Base-by-base conservation (phyloP, 2,329 filamentous ascomycete genomes). In the Rutstroemia sp. region DNA sequence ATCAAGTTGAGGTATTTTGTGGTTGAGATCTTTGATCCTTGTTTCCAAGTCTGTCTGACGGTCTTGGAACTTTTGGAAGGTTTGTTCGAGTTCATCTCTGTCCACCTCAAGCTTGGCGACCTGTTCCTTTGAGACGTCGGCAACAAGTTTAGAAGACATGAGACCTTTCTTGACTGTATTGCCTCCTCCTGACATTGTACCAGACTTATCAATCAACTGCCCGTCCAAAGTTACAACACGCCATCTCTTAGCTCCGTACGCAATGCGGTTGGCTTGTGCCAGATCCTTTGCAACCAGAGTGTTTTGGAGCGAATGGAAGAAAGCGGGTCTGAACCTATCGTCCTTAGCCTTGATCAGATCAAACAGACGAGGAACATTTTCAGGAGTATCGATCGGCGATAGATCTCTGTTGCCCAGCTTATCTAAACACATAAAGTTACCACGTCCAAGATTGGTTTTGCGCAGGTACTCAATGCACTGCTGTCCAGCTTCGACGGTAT, bases 181-280 rank as follows among this genome's bases (percentile, higher is more conserved):
- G 56, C 94, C 94, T 78, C 94, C 94, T 76, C 94, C 94, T 57
- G 89, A 96, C 94, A 99, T 97, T 38, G 94, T 97, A 78, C 94
- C 94, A 1, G 92, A 96, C 70, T 95, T 95, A 74, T 99, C 94
- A 63, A 99, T 97, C 52, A 99, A 80, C 71, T 96, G 92, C 49
- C 94, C 94, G 59, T 92, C 90, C 2, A 99, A 81, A 0, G 94
- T 99, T 42, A 99, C 94, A 3, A 99, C 94, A 62, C 94, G 86
- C 94, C 94, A 99, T 71, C 94, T 79, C 75, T 85, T 89, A 47
- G 89, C 89, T 44, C 94, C 92, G 67, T 97, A 99, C 7, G 94
- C 94, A 63, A 99, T 96, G 48, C 94, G 86, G 72, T 97, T 96
- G 2, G 94, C 95, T 70, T 99, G 94, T n/a, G 89, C 86, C 14